These are phyloP conservation scores for Lathyrus sativus DNA, from an alignment of 306 rosid species.

Conservation along the genomic window DNA sequence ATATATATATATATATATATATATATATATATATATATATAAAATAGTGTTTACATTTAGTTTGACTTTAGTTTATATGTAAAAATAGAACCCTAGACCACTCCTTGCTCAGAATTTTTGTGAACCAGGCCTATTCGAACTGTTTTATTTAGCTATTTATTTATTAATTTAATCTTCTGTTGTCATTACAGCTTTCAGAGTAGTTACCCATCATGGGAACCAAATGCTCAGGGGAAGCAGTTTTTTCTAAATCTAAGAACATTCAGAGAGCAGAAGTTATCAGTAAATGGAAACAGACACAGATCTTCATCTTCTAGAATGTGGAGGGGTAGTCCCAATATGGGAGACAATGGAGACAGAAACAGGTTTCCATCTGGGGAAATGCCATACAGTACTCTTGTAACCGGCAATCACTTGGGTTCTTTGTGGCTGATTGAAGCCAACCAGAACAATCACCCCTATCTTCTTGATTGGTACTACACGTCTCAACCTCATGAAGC, in stretches of 20 bases:
- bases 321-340: slow-evolving; percentile 50
- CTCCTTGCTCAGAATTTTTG: slow-evolving; percentile 20
- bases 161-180: slow-evolving; percentile 25
- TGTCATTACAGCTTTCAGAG: slow-evolving; percentile 72
- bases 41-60: background rate
- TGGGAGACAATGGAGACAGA: slow-evolving; percentile 49
- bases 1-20: no score
- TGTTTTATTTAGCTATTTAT: background rate
- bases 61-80: background rate
- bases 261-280: slow-evolving; percentile 65
- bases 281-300: slow-evolving; percentile 44
- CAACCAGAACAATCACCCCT: slow-evolving; percentile 60
- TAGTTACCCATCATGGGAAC: slow-evolving; percentile 81
- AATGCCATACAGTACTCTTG: slow-evolving; percentile 43
- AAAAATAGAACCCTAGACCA: background rate
- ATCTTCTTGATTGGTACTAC: slow-evolving; percentile 89
- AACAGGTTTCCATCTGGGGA: slow-evolving; percentile 49
- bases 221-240: slow-evolving; percentile 69
- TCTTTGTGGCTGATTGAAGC: slow-evolving; percentile 64
- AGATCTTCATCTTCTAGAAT: slow-evolving; percentile 53
- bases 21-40: no score
- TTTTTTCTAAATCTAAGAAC: slow-evolving; percentile 59
- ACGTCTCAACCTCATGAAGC: slow-evolving; percentile 47
- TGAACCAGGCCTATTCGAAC: background rate
- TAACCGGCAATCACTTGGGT: slow-evolving; percentile 51